Evolutionary conservation across 2,329 filamentous ascomycete genomes (phyloP), one percentile per base, ranked within the genome.

Genomic region (Exophiala oligosperma): DNA sequence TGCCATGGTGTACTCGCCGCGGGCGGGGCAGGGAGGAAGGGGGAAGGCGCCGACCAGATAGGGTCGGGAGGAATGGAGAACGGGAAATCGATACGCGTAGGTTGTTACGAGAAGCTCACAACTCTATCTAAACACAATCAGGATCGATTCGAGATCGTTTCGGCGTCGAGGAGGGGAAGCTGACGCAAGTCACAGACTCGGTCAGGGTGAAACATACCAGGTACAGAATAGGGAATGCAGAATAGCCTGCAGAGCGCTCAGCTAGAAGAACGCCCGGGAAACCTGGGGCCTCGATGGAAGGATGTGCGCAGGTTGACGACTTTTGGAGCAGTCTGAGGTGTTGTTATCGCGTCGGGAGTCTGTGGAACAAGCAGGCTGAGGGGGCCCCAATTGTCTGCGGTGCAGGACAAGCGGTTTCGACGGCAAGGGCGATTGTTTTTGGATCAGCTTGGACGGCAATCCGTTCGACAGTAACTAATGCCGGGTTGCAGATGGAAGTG

Each of bases 1-100:
- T 76, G 87, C 87, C 87, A 90, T 90, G 73, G 74, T 77, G 76
- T 75, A 29, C 46, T 61, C 56, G 59, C 61, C 58, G 58, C 49
- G 37, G 49, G 59, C 53, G 60, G 63, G 60, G 59, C 53, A 66
- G 44, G 57, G 54, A 53, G 61, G 46, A 48, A 52, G 50, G 57
- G 47, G 48, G 56, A 51, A 60, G 63, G 61, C 57, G 59, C 54
- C 63, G 57, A 66, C 63, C 65, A 60, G 58, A 55, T 58, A 54
- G 43, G 65, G 65, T 61, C 60, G 60, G 53, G 53, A 38, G 38
- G 43, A 29, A 28, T 29, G 43, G 48, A 38, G 55, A 44, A 55
- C 46, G 54, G 53, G 49, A 53, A 54, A 38, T 49, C 61, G 58
- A 63, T 61, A 53, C 49, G 17, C 37, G 43, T 35, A 26, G 32